phyloP scores from a whole-genome alignment of 1,284 basidiomycete species.

The Anthracocystis panici-leucophaei region DNA sequence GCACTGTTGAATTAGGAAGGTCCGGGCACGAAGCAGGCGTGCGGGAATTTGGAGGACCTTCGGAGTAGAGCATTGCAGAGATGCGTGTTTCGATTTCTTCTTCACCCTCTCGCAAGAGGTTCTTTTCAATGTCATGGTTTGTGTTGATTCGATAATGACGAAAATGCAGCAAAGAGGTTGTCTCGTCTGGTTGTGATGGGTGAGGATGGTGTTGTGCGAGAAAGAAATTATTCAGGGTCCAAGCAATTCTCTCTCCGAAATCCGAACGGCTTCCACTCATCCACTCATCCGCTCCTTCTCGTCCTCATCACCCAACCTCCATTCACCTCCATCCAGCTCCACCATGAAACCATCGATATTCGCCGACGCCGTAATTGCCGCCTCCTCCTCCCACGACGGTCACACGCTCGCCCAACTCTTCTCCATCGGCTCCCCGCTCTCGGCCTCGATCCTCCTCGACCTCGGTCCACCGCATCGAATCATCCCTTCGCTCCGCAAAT shows the following conservation, averaged over 20 bases:
- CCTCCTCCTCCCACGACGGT: conserved; percentile 29
- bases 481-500: conserved; percentile 41
- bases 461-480: conserved; percentile 31
- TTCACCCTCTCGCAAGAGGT: not conserved
- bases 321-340: not conserved
- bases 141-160: too few species aligned
- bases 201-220: not conserved
- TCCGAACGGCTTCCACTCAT: not conserved
- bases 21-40: conserved; percentile 44
- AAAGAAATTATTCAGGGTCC: conserved; percentile 3
- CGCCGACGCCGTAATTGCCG: conserved; percentile 50
- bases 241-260: not conserved
- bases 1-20: not conserved
- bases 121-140: too few species aligned
- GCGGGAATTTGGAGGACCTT: conserved; percentile 1
- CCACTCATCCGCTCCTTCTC: not conserved
- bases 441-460: conserved; percentile 34
- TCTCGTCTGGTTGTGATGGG: not conserved
- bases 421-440: conserved; percentile 37
- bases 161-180: not conserved
- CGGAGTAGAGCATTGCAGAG: not conserved
- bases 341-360: conserved; percentile 44
- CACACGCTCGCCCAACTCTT: conserved; percentile 55
- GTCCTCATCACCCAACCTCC: conserved; percentile 3
- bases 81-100: conserved; percentile 4